phyloP scores from a whole-genome alignment of 805 yeast genomes.

The Kuraishia piskuri region DNA sequence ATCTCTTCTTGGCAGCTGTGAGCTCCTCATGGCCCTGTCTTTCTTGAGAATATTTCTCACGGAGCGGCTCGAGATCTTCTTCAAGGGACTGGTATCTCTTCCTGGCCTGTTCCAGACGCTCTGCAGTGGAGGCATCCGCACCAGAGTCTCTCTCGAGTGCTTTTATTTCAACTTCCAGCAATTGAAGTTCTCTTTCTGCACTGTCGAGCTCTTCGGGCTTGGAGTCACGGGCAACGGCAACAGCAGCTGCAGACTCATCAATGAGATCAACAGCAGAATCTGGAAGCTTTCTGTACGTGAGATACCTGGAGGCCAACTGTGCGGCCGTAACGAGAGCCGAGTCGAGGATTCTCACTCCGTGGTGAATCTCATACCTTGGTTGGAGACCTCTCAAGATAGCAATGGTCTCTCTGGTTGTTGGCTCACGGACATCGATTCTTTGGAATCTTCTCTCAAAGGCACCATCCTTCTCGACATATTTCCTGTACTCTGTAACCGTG shows the following conservation, averaged over 20 bases:
- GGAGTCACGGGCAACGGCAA: constrained; percentile 96
- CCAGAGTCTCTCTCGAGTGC: constrained; percentile 95
- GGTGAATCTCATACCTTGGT: constrained; percentile 92
- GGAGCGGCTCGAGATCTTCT: constrained; percentile 77
- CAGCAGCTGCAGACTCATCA: constrained; percentile 94
- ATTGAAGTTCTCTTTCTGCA: constrained; percentile 84
- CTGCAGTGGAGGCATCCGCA: constrained; percentile 75
- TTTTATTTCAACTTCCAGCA: constrained; percentile 90
- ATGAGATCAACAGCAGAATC: constrained; percentile 95
- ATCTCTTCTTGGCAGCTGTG: constrained; percentile 78
- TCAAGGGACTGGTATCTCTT: constrained; percentile 75
- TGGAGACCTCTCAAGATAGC: constrained; percentile 96
- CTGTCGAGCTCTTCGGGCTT: constrained; percentile 95
- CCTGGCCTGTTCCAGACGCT: constrained; percentile 72
- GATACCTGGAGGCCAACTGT: constrained; percentile 85
- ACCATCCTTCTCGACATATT: constrained; percentile 91
- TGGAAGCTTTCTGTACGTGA: constrained; percentile 92
- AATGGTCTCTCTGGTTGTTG: constrained; percentile 85
- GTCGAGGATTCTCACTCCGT: constrained; percentile 93
- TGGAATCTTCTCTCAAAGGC: constrained; percentile 99
- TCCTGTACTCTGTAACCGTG: constrained; percentile 88
- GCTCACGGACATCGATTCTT: constrained; percentile 92
- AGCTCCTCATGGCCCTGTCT: constrained; percentile 87
- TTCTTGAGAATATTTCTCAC: constrained; percentile 80
- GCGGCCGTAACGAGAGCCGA: constrained; percentile 93